Conservation (phyloP, 345 rosid species). For the Sapria himalayana region DNA sequence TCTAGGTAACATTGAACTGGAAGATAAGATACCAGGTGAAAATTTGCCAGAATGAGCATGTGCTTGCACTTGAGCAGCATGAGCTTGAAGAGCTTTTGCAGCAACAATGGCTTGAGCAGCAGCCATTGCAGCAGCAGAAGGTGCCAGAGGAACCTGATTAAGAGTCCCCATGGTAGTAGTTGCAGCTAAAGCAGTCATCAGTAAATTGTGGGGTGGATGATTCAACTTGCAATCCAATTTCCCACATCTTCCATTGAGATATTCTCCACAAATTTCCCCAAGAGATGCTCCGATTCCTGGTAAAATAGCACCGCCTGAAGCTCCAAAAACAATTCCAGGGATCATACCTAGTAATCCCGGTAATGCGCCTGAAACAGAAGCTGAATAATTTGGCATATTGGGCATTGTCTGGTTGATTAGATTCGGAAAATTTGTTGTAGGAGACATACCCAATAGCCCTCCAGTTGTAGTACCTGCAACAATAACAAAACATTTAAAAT, state of each 20-base stretch:
- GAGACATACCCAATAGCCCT: conserved; percentile 59
- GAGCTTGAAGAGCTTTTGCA: conserved; percentile 99
- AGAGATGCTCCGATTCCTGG: conserved; percentile 94
- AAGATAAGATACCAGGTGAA: conserved; percentile 28
- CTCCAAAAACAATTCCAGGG: conserved; percentile 73
- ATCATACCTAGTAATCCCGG: conserved; percentile 89
- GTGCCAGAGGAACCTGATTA: conserved; percentile 96
- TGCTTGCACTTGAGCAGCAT: conserved; percentile 94
- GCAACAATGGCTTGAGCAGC: conserved; percentile 99
- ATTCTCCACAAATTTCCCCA: conserved; percentile 93
- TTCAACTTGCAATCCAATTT: conserved; percentile 67
- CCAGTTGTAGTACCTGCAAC: conserved; percentile 48
- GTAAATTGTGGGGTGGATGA: conserved; percentile 81
- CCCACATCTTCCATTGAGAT: conserved; percentile 63
- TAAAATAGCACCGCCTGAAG: conserved; percentile 87
- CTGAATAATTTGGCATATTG: conserved; percentile 96
- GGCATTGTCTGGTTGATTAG: conserved; percentile 92
- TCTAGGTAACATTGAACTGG: too few species aligned
- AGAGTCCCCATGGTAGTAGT: conserved; percentile 75
- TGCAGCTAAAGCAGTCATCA: conserved; percentile 91
- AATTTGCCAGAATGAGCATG: conserved; percentile 50
- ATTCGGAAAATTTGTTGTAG: conserved; percentile 50
- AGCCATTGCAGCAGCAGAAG: conserved; percentile 99
- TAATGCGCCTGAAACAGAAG: conserved; percentile 82
- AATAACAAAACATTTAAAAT: conserved; percentile 1